Base-by-base conservation (phyloP, 768 basidiomycete genomes). In the Crucibulum laeve region DNA sequence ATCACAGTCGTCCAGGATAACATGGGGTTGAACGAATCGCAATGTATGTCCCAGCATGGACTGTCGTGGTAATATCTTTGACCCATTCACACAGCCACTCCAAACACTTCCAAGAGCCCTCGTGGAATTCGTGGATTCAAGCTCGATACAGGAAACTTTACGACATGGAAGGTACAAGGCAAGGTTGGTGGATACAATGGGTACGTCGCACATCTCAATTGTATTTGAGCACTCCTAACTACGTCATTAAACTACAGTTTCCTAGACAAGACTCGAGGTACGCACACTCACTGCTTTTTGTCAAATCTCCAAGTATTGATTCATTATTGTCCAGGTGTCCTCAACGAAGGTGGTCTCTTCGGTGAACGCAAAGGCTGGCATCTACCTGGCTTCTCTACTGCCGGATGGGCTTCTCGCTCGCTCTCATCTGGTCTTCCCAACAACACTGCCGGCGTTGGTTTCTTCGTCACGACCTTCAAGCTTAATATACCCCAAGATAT, bases 1-100 rank as follows among this genome's bases (percentile, higher is more conserved):
- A 76, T 91, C 42, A 90, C 88, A 0, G 70, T 91, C 33, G 70
- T 89, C 4, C 85, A 87, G 82, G 89, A 91, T 47, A 86, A 87
- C 52, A 87, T 85, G 82, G 89, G 88, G 0, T 60, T 87, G 49
- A 77, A 88, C 44, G 80, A 89, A 58, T 13, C 30, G 13, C 30
- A 32, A 32, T 32, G 30, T 32, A 32, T 13, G 11, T 11, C 30
- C 30, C 30, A 32, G 11, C 30, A 11, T 32, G 30, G 2, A 15
- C 30, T 4, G 11, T 13, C 15, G 30, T 11, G 32, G 14, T n/a
- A 11, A 30, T 22, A 18, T 21, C 4, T 25, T 19, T 40, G 24
- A 33, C 8, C 46, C 17, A 43, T 24, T 32, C 15, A 15, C 38
- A 5, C 45, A 73, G 73, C 53, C 18, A 65, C 58, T 33, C 61